Evolutionary conservation across 352 stramenopile species (phyloP).

Genomic region (Phytophthora brassicae): DNA sequence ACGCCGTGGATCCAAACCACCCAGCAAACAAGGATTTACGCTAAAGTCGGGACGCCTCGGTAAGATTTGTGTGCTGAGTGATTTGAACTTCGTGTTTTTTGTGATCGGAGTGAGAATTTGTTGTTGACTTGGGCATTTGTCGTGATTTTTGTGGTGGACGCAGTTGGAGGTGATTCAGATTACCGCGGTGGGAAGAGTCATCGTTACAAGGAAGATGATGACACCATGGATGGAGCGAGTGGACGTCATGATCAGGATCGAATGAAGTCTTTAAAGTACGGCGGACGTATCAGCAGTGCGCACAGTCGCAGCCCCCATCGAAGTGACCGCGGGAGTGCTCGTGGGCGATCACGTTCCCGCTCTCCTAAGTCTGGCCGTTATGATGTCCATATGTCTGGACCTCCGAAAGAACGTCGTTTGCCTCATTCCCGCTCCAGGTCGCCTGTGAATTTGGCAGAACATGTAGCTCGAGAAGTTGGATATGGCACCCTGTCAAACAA

Average conservation of each 20-base stretch:
- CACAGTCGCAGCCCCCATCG: constrained; percentile 30
- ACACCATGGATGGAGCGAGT: constrained; percentile 19
- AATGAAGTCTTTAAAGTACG: constrained; percentile 28
- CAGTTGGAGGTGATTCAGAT: constrained; percentile 35
- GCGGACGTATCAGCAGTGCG: constrained; percentile 17
- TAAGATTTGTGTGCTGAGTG: constrained; percentile 31
- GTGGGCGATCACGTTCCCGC: constrained; percentile 33
- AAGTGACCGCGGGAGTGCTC: constrained; percentile 27
- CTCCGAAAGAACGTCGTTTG: constrained; percentile 18
- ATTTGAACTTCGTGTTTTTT: constrained; percentile 20
- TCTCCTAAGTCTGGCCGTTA: constrained; percentile 28
- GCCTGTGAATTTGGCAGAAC: constrained; percentile 23
- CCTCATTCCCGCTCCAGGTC: constrained; percentile 38
- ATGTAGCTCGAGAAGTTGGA: constrained; percentile 17
- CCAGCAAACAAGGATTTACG: constrained; percentile 47
- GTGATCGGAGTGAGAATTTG: constrained; percentile 17
- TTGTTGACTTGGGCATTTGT: constrained; percentile 15
- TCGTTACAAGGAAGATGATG: constrained; percentile 27
- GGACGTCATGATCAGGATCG: constrained; percentile 23
- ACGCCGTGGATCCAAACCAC: constrained; percentile 24
- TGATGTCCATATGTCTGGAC: constrained; percentile 5
- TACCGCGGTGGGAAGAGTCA: constrained; percentile 26
- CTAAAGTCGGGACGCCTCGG: constrained; percentile 58
- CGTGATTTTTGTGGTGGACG: constrained; percentile 15
- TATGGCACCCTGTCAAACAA: constrained; percentile 27